These are phyloP conservation scores for Aspergillus mulundensis DNA, from an alignment of 495 filamentous ascomycete species.

Conservation along the genomic window DNA sequence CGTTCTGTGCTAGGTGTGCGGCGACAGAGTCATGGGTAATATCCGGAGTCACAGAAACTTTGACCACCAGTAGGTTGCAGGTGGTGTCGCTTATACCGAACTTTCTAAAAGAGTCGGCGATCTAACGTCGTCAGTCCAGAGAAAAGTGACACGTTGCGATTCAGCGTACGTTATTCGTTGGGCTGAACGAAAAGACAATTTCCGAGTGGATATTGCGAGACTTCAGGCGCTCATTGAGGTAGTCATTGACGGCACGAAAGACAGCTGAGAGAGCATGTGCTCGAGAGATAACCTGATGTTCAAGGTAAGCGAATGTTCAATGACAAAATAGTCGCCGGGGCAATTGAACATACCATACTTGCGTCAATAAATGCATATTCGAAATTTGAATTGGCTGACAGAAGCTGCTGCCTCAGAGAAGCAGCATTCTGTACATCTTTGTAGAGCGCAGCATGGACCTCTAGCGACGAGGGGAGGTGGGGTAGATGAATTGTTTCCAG, in stretches of 20 bases:
- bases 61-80: constrained; percentile 68
- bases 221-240: constrained; percentile 55
- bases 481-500: constrained; percentile 57
- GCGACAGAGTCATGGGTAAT: constrained; percentile 53
- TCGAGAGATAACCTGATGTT: constrained; percentile 58
- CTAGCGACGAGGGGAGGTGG: constrained; percentile 61
- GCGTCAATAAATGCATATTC: constrained; percentile 95
- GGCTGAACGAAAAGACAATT: constrained; percentile 76
- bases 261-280: constrained; percentile 70
- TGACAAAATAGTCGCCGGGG: not conserved
- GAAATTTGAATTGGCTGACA: constrained; percentile 74
- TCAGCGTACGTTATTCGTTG: constrained; percentile 74
- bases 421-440: constrained; percentile 68
- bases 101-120: constrained; percentile 82
- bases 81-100: constrained; percentile 76
- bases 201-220: constrained; percentile 92
- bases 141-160: not conserved
- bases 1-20: constrained; percentile 54
- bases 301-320: constrained; percentile 10
- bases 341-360: constrained; percentile 46
- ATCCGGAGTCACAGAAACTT: constrained; percentile 51
- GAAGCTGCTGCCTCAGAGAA: constrained; percentile 73
- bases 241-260: constrained; percentile 71
- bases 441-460: constrained; percentile 70
- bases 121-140: constrained; percentile 50